These are phyloP conservation scores for Dittrichia graveolens DNA, from an alignment of 129 eudicot species.

Conservation along the genomic window DNA sequence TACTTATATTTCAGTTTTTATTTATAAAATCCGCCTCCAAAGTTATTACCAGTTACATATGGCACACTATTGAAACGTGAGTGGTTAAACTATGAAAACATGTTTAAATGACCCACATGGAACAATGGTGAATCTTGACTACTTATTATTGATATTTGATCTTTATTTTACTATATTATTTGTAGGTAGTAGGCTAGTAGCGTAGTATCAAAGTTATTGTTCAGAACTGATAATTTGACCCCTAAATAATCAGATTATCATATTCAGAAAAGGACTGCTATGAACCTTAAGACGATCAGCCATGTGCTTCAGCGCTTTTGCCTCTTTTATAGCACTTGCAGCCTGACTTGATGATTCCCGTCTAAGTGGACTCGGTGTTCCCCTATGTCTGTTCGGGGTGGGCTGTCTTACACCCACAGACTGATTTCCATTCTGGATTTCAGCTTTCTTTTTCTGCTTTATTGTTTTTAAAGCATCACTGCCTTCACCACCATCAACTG, in stretches of 20 bases:
- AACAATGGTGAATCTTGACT: neutral
- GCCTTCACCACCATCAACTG: conserved; percentile 45
- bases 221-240: neutral
- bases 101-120: neutral
- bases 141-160: neutral
- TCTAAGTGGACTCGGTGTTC: conserved; percentile 75
- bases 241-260: conserved; percentile 2
- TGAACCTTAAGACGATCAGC: conserved; percentile 97
- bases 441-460: conserved; percentile 58
- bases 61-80: neutral
- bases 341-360: conserved; percentile 87
- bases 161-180: neutral
- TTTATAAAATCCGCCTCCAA: neutral
- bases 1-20: neutral
- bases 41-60: neutral
- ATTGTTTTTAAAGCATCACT: conserved; percentile 43
- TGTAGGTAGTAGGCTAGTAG: neutral
- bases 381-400: conserved; percentile 53
- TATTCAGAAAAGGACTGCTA: neutral
- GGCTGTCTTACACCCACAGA: conserved; percentile 40
- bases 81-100: neutral
- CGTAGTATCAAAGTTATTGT: neutral
- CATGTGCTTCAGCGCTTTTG: conserved; percentile 88
- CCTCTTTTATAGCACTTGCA: conserved; percentile 90
- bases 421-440: conserved; percentile 53